Evolutionary conservation across 129 eudicot genomes (phyloP).

Genomic region (Centella asiatica): DNA sequence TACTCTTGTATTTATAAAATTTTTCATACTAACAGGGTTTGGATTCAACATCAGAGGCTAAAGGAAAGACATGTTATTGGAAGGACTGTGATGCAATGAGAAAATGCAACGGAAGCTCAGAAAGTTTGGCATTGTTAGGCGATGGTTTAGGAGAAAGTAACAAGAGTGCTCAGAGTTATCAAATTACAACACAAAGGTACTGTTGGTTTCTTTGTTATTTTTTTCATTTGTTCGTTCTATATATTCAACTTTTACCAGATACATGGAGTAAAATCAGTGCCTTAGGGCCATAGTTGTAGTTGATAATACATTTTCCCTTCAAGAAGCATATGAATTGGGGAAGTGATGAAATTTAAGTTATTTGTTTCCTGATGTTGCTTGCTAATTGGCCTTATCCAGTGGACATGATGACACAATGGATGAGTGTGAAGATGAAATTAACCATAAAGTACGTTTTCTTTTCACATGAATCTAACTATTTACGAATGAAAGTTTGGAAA

Average conservation of each 20-base stretch:
- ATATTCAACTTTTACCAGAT: no score
- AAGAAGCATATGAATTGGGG: no score
- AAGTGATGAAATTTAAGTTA: not conserved
- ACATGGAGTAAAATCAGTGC: no score
- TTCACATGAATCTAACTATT: no score
- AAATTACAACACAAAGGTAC: not conserved
- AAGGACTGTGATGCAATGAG: no score
- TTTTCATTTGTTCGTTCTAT: no score
- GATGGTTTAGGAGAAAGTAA: not conserved
- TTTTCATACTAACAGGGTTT: not conserved
- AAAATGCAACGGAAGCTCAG: not conserved
- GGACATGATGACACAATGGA: not conserved
- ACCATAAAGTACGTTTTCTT: not conserved
- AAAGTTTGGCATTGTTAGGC: not conserved
- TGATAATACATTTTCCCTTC: no score
- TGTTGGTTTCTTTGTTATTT: not conserved
- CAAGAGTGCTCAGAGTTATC: not conserved
- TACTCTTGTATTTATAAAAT: no score
- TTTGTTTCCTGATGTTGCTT: not conserved
- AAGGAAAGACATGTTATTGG: no score
- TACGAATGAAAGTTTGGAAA: no score
- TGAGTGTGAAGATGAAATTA: not conserved
- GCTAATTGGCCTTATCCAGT: conserved; percentile 5
- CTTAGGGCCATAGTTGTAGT: no score
- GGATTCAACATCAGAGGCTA: not conserved